phyloP scores from a whole-genome alignment of 2,329 filamentous ascomycete genomes.

The Pestalotiopsis sp. region DNA sequence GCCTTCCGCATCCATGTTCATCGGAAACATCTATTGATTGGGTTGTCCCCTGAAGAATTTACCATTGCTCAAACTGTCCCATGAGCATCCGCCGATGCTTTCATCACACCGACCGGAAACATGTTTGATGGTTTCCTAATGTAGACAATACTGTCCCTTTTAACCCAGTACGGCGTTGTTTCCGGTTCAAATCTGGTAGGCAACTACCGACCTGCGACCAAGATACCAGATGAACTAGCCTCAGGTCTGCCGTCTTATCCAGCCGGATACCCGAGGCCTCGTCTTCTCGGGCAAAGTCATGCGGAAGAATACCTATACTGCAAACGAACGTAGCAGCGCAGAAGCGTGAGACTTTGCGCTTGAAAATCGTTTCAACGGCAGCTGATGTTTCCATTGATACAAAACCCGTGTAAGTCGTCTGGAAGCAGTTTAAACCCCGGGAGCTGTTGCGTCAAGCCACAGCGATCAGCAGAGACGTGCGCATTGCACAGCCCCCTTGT shows the following conservation, averaged over 20 bases:
- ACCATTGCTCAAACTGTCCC: no score
- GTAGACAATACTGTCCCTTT: no score
- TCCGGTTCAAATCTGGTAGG: no score
- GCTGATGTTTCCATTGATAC: neutral
- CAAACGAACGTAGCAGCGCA: neutral
- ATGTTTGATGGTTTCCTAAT: no score
- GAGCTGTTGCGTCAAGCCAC: conserved; percentile 10
- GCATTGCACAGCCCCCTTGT: conserved; percentile 12
- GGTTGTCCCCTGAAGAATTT: no score
- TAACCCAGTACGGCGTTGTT: no score
- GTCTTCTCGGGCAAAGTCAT: neutral
- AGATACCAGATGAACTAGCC: neutral
- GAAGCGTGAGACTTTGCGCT: neutral
- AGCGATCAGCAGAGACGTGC: neutral
- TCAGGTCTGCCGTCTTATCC: neutral
- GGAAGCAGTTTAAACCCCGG: neutral
- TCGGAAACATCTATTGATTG: no score
- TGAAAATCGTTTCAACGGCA: neutral
- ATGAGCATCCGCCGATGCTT: no score
- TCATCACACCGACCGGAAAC: no score
- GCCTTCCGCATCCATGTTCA: no score
- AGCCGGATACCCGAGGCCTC: neutral
- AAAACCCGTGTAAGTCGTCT: neutral
- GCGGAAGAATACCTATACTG: neutral
- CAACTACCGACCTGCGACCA: no score